These are phyloP conservation scores for Claviceps humidiphila DNA, from an alignment of 2,329 filamentous ascomycete genomes.

Conservation along the genomic window DNA sequence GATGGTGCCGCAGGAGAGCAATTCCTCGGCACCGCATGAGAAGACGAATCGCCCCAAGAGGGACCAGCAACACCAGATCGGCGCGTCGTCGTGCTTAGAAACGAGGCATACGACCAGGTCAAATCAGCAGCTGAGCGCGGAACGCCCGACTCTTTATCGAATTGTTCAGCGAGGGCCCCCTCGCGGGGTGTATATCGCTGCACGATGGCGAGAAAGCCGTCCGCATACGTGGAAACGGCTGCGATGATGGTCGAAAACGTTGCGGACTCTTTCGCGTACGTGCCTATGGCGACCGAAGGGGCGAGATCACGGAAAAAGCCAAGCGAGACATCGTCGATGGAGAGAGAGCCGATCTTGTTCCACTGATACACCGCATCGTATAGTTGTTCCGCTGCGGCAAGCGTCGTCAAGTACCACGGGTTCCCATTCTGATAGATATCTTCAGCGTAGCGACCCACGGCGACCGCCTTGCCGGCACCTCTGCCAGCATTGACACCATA, in stretches of 20 bases:
- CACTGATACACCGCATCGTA: slow-evolving; percentile 66
- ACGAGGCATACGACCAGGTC: slow-evolving; percentile 61
- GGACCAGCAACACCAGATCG: slow-evolving; percentile 38
- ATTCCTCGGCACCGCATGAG: slow-evolving; percentile 9
- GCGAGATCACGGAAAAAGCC: slow-evolving; percentile 59
- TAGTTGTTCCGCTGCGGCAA: slow-evolving; percentile 67
- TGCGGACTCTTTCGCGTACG: slow-evolving; percentile 36
- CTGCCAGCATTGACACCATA: slow-evolving; percentile 59
- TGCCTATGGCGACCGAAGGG: slow-evolving; percentile 44
- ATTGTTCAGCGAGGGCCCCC: slow-evolving; percentile 56
- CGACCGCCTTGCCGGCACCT: slow-evolving; percentile 42
- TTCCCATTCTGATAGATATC: slow-evolving; percentile 68
- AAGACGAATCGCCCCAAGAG: slow-evolving; percentile 31
- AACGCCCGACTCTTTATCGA: slow-evolving; percentile 32
- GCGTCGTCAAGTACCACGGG: slow-evolving; percentile 67
- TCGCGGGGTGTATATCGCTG: slow-evolving; percentile 45
- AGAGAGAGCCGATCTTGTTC: slow-evolving; percentile 48
- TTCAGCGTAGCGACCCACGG: slow-evolving; percentile 55
- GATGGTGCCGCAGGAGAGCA: slow-evolving; percentile 8
- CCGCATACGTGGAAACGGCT: slow-evolving; percentile 44
- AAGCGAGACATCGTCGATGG: slow-evolving; percentile 50
- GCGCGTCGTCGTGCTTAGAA: slow-evolving; percentile 44
- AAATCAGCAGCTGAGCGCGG: slow-evolving; percentile 51
- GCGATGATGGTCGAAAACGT: slow-evolving; percentile 42
- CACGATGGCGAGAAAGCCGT: slow-evolving; percentile 46